phyloP scores from a whole-genome alignment of 768 basidiomycete species.

The Lepiota venenata region DNA sequence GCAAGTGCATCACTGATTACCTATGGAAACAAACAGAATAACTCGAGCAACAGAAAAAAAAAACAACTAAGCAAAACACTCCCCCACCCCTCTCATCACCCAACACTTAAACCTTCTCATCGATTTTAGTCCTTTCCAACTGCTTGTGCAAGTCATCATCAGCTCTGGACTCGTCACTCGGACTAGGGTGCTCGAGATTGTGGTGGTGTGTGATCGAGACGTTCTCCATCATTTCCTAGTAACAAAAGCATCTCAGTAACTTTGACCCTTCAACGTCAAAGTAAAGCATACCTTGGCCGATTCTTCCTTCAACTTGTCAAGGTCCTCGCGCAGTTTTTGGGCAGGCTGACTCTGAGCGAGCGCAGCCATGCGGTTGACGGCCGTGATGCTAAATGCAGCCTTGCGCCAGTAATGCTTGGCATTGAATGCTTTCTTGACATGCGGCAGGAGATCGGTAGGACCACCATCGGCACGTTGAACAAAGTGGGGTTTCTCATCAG shows the following conservation, averaged over 20 bases:
- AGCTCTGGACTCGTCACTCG: neutral
- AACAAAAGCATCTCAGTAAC: neutral
- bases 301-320: constrained; percentile 75
- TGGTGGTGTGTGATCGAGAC: constrained; percentile 17
- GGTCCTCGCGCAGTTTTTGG: constrained; percentile 50
- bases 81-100: too few species aligned
- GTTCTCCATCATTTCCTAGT: constrained; percentile 11
- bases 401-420: constrained; percentile 88
- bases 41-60: too few species aligned
- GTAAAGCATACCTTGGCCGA: constrained; percentile 48
- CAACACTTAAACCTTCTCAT: neutral
- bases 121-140: constrained; percentile 2
- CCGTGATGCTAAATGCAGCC: constrained; percentile 83
- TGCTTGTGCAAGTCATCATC: constrained; percentile 4
- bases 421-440: constrained; percentile 87
- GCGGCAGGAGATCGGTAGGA: constrained; percentile 79
- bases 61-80: too few species aligned
- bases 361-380: constrained; percentile 75
- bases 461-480: constrained; percentile 57
- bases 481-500: constrained; percentile 64
- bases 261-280: neutral
- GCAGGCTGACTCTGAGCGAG: constrained; percentile 41
- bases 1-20: too few species aligned
- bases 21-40: too few species aligned
- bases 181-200: neutral